A percentile compares a stretch with the other conserved stretches of the same genome.
Evolutionary conservation across 371 early-diverging fungal species (phyloP).

Genomic region (Mycotypha africana): DNA sequence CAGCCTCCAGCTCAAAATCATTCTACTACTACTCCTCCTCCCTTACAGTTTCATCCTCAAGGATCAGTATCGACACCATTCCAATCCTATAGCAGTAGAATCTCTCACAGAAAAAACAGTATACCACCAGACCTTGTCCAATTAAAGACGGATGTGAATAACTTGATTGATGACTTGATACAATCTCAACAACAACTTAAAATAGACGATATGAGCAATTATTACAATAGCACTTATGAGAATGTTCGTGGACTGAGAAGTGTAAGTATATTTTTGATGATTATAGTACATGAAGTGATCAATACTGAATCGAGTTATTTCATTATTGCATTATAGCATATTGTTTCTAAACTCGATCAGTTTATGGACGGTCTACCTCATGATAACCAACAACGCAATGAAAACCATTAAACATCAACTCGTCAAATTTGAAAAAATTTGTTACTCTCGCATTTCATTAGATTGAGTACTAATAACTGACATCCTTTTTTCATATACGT

Average conservation of each 20-base stretch:
- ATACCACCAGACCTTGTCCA: slow-evolving; percentile 3
- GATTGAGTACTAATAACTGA: no score
- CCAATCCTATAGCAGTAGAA: no score
- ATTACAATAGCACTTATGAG: slow-evolving; percentile 5
- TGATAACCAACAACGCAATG: slow-evolving; percentile 2
- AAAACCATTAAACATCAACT: no score
- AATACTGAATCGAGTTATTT: not conserved
- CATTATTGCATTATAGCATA: not conserved
- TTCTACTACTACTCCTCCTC: not conserved
- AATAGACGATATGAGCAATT: not conserved
- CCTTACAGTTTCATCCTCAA: not conserved
- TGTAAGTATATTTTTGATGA: slow-evolving; percentile 7
- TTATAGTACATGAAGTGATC: not conserved
- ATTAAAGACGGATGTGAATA: slow-evolving; percentile 11
- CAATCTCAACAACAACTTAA: slow-evolving; percentile 9
- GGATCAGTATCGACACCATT: no score
- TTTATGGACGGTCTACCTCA: slow-evolving; percentile 4
- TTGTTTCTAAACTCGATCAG: slow-evolving; percentile 8
- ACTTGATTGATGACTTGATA: slow-evolving; percentile 10
- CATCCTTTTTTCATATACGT: no score
- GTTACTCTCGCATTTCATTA: no score
- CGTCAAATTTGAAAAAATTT: no score
- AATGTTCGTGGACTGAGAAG: slow-evolving; percentile 3
- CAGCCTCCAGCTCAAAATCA: slow-evolving; percentile 1
- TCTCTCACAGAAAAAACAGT: no score